A percentile compares a stretch with the other conserved stretches of the same genome.
phyloP scores from a whole-genome alignment of 2,329 filamentous ascomycete genomes.

The Beauveria sp. region DNA sequence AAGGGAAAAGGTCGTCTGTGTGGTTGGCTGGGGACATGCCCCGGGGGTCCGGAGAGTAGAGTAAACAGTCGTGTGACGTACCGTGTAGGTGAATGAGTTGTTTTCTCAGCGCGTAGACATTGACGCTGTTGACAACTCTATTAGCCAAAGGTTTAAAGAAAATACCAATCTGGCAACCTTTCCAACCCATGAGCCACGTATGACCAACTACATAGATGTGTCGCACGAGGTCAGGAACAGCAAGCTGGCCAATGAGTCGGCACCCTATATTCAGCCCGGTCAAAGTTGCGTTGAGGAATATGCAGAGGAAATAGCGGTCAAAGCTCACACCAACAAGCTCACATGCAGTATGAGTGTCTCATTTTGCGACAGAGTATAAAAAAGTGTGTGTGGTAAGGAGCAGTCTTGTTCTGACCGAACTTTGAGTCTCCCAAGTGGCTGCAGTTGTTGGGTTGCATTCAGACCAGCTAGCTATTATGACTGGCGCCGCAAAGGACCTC shows the following conservation, averaged over 20 bases:
- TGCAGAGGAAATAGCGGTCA: slow-evolving; percentile 7
- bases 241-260: neutral
- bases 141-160: neutral
- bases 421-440: neutral
- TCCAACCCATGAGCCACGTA: neutral
- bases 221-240: slow-evolving; percentile 3
- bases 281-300: neutral
- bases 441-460: neutral
- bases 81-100: neutral
- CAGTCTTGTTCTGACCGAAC: neutral
- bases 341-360: neutral
- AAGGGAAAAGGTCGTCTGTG: neutral
- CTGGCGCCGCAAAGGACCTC: too few relatives aligned
- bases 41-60: neutral
- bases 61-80: slow-evolving; percentile 1
- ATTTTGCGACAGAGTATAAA: neutral
- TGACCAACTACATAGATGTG: slow-evolving; percentile 3
- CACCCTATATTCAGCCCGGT: neutral
- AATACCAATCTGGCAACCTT: neutral
- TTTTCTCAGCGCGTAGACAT: neutral
- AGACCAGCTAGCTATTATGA: neutral
- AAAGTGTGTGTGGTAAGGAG: neutral
- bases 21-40: neutral
- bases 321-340: neutral
- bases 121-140: neutral